Percentiles rank a stretch among this genome's conserved stretches.
Evolutionary conservation across 2,329 filamentous ascomycete species (phyloP).

Genomic region (Rutstroemia sp.): DNA sequence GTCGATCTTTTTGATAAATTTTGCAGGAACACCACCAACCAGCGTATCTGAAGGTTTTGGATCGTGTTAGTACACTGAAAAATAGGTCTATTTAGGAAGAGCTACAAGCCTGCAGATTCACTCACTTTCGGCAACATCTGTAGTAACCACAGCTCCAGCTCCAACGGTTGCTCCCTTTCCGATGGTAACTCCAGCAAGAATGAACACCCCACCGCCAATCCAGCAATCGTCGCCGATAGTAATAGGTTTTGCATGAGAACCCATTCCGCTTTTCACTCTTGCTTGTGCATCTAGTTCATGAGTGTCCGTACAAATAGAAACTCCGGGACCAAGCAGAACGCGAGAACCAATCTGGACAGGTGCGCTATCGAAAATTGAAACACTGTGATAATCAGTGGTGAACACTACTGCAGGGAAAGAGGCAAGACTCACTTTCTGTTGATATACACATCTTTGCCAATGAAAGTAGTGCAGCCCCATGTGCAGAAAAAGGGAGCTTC

Average conservation of each 20-base stretch:
- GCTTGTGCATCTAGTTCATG: conserved; percentile 59
- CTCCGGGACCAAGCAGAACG: conserved; percentile 56
- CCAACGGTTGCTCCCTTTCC: conserved; percentile 45
- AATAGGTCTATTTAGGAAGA: not conserved
- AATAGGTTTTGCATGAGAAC: conserved; percentile 40
- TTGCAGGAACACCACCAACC: conserved; percentile 19
- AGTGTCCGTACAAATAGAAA: conserved; percentile 62
- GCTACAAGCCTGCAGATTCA: not conserved
- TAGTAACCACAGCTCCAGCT: conserved; percentile 44
- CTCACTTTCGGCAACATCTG: conserved; percentile 14
- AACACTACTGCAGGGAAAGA: not conserved
- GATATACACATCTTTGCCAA: conserved; percentile 12
- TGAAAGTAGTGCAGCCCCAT: conserved; percentile 22
- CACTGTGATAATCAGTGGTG: conserved; percentile 10
- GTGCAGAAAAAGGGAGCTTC: conserved; percentile 17
- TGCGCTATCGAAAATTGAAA: conserved; percentile 21
- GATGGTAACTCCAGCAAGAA: conserved; percentile 46
- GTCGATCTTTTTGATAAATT: conserved; percentile 10
- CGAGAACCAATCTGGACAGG: conserved; percentile 39
- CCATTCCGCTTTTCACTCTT: conserved; percentile 42
- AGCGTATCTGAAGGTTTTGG: conserved; percentile 8
- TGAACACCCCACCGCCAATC: conserved; percentile 43
- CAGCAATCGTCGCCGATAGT: conserved; percentile 47
- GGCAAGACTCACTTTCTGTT: conserved; percentile 17
- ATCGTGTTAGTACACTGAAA: not conserved